These are phyloP conservation scores for Diplodia intermedia DNA, from an alignment of 2,329 filamentous ascomycete species.

Conservation along the genomic window DNA sequence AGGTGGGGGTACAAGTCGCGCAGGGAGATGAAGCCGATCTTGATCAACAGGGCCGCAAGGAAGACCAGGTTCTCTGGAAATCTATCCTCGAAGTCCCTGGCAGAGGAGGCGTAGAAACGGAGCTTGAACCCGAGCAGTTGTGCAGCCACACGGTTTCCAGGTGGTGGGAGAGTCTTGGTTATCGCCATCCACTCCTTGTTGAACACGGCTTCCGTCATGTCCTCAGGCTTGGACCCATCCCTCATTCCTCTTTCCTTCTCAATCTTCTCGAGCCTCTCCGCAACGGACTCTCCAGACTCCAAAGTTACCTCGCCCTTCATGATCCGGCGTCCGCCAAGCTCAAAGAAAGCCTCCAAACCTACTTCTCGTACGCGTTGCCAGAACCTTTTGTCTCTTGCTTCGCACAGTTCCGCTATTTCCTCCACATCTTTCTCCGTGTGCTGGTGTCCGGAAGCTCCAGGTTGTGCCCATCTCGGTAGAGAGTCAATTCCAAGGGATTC, in stretches of 20 bases:
- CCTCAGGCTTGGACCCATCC: conserved; percentile 49
- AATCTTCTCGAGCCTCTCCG: conserved; percentile 37
- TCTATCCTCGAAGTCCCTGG: conserved; percentile 75
- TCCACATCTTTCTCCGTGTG: conserved; percentile 73
- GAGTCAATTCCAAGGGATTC: conserved; percentile 64
- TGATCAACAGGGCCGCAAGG: conserved; percentile 88
- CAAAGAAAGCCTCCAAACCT: conserved; percentile 86
- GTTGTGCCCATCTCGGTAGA: conserved; percentile 85
- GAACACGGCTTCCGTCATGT: conserved; percentile 52
- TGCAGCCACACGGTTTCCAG: conserved; percentile 88
- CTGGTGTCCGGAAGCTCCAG: conserved; percentile 68
- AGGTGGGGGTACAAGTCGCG: conserved; percentile 91
- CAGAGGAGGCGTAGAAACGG: conserved; percentile 86
- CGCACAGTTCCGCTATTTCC: conserved; percentile 62
- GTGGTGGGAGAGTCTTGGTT: conserved; percentile 81
- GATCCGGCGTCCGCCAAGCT: conserved; percentile 77
- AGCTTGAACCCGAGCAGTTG: conserved; percentile 97
- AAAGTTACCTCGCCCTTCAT: conserved; percentile 59
- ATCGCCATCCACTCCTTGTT: conserved; percentile 73
- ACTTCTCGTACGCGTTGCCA: conserved; percentile 80
- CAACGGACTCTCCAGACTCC: conserved; percentile 30
- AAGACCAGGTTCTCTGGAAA: conserved; percentile 93
- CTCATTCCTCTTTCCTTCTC: conserved; percentile 13
- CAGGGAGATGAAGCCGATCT: conserved; percentile 94
- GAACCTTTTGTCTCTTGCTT: conserved; percentile 74